Percentiles rank a stretch among this genome's conserved stretches.
Evolutionary conservation across 352 stramenopile genomes (phyloP).

Genomic region (Phytophthora uliginosa): DNA sequence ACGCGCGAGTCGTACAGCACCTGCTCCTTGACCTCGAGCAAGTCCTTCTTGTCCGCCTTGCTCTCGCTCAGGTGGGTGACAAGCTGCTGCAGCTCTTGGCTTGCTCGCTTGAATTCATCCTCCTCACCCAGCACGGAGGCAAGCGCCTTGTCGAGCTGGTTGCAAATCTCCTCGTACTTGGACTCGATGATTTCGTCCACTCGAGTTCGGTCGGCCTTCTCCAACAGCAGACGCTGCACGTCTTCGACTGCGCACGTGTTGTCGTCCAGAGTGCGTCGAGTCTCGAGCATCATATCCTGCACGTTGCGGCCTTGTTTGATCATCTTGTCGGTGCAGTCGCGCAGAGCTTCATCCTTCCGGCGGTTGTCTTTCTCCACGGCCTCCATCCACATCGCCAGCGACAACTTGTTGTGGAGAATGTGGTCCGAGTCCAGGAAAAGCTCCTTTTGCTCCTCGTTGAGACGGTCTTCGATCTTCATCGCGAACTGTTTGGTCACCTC

Average conservation of each 20-base stretch:
- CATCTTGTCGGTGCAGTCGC: constrained; percentile 87
- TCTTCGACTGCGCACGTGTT: constrained; percentile 89
- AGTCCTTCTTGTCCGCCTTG: constrained; percentile 88
- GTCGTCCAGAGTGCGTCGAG: constrained; percentile 81
- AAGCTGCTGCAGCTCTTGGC: constrained; percentile 85
- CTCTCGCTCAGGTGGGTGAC: constrained; percentile 84
- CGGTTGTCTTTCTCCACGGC: constrained; percentile 73
- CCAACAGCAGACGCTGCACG: constrained; percentile 79
- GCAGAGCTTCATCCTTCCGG: constrained; percentile 80
- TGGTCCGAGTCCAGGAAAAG: constrained; percentile 84
- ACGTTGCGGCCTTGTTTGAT: constrained; percentile 84
- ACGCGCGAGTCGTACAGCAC: constrained; percentile 90
- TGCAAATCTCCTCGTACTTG: constrained; percentile 95
- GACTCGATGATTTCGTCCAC: constrained; percentile 92
- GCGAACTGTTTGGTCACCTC: constrained; percentile 85
- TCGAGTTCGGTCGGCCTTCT: constrained; percentile 84
- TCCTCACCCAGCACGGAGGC: constrained; percentile 89
- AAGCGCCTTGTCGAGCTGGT: constrained; percentile 91
- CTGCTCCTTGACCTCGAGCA: constrained; percentile 90
- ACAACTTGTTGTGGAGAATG: constrained; percentile 82
- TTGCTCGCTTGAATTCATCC: constrained; percentile 90
- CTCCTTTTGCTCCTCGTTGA: constrained; percentile 87
- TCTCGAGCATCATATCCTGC: constrained; percentile 90
- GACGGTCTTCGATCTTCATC: constrained; percentile 87
- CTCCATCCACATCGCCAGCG: constrained; percentile 87